Conservation (phyloP, 371 early-diverging fungal species). For the Syncephalastrum monosporum region DNA sequence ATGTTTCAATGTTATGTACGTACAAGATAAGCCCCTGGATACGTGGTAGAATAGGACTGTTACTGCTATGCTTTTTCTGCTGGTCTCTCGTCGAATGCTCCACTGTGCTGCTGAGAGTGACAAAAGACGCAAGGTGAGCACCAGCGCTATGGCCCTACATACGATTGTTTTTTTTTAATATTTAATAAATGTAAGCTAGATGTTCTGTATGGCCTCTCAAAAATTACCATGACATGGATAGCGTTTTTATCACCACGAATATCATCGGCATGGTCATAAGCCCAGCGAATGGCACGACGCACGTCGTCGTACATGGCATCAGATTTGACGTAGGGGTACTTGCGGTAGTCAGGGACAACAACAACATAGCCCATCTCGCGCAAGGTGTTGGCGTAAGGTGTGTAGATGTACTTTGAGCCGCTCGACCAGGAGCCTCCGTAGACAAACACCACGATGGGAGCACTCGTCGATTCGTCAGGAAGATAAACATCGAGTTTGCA, state of each 20-base stretch:
- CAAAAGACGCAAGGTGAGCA: slow-evolving; percentile 45
- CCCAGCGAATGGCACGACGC: slow-evolving; percentile 62
- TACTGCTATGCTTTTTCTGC: no score
- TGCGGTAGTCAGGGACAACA: slow-evolving; percentile 73
- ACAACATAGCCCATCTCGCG: slow-evolving; percentile 68
- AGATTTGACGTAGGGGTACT: slow-evolving; percentile 62
- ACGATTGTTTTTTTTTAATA: not conserved
- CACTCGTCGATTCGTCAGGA: slow-evolving; percentile 14
- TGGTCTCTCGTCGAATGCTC: no score
- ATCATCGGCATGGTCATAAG: slow-evolving; percentile 42
- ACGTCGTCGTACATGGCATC: slow-evolving; percentile 67
- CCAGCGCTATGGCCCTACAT: slow-evolving; percentile 59
- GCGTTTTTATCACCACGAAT: slow-evolving; percentile 51
- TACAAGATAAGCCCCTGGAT: slow-evolving; percentile 58
- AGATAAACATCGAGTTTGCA: slow-evolving; percentile 40
- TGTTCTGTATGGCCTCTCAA: not conserved
- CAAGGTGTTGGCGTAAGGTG: slow-evolving; percentile 63
- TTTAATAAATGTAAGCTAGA: not conserved
- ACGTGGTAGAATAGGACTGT: slow-evolving; percentile 33
- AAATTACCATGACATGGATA: slow-evolving; percentile 59
- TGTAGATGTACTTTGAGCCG: slow-evolving; percentile 61
- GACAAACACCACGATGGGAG: slow-evolving; percentile 71
- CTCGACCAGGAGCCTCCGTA: slow-evolving; percentile 77
- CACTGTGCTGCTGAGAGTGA: slow-evolving; percentile 19
- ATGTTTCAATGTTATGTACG: slow-evolving; percentile 9